Evolutionary conservation across 129 eudicot species (phyloP).

Genomic region (Flaveria trinervia): DNA sequence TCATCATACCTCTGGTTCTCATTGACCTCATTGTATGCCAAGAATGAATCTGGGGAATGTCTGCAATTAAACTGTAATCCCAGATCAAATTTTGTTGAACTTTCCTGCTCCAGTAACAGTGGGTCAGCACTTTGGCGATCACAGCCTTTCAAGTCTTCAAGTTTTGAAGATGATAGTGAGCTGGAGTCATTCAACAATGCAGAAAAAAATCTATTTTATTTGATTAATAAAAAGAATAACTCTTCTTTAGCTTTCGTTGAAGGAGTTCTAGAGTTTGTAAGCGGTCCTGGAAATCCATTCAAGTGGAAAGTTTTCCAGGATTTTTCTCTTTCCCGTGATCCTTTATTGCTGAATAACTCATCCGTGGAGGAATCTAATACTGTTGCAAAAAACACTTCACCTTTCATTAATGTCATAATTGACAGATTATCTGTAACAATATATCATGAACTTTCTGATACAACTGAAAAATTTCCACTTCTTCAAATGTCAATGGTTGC

Average conservation of each 20-base stretch:
- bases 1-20: slow-evolving; percentile 64
- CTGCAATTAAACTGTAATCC: slow-evolving; percentile 59
- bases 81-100: slow-evolving; percentile 73
- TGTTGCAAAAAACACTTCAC: slow-evolving; percentile 28
- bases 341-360: slow-evolving; percentile 22
- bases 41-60: slow-evolving; percentile 71
- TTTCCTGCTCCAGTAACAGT: slow-evolving; percentile 60
- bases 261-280: slow-evolving; percentile 74
- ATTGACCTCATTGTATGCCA: slow-evolving; percentile 74
- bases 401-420: slow-evolving; percentile 47
- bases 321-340: slow-evolving; percentile 37
- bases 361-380: slow-evolving; percentile 34
- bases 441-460: slow-evolving; percentile 71
- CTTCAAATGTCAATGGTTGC: slow-evolving; percentile 55
- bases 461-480: slow-evolving; percentile 75
- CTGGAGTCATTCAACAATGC: slow-evolving; percentile 39
- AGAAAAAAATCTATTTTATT: slow-evolving; percentile 55
- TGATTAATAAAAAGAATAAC: slow-evolving; percentile 74
- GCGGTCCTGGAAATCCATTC: slow-evolving; percentile 77
- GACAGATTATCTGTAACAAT: slow-evolving; percentile 59
- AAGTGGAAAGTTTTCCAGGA: slow-evolving; percentile 73
- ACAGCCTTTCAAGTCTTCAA: slow-evolving; percentile 49
- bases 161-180: slow-evolving; percentile 59
- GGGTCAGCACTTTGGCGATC: slow-evolving; percentile 72
- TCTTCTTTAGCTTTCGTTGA: slow-evolving; percentile 75